These are phyloP conservation scores for Histomonas meleagridis DNA, from an alignment of 208 protist genomes.

Conservation along the genomic window DNA sequence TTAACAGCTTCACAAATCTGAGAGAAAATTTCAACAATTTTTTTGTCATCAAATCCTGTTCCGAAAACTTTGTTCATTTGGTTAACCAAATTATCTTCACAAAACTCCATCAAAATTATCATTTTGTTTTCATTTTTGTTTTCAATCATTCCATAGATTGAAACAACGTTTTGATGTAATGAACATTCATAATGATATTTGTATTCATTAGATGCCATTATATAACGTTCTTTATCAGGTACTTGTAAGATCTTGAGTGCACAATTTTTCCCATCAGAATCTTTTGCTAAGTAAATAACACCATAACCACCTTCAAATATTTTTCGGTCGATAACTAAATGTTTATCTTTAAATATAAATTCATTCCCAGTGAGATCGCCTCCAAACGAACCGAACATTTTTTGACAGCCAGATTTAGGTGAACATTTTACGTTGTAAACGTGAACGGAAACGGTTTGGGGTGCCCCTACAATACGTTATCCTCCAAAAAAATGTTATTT, in stretches of 20 bases:
- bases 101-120: neutral
- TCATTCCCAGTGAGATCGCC: too few species aligned
- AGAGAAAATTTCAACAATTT: slow-evolving; percentile 6
- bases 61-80: neutral
- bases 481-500: too few species aligned
- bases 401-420: too few species aligned
- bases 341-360: too few species aligned
- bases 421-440: too few species aligned
- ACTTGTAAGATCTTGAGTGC: neutral
- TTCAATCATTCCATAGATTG: slow-evolving; percentile 1
- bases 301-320: slow-evolving; percentile 3
- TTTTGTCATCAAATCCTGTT: neutral
- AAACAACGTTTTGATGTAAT: neutral
- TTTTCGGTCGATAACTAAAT: neutral
- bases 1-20: neutral
- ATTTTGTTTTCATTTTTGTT: neutral
- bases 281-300: neutral
- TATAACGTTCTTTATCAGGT: neutral
- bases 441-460: too few species aligned
- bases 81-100: neutral
- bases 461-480: too few species aligned
- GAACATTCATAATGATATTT: neutral
- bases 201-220: neutral
- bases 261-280: neutral
- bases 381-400: too few species aligned